Evolutionary conservation across 2,329 filamentous ascomycete species (phyloP), one percentile per base, ranked within the genome.

Genomic region (Trichoderma hamatum): DNA sequence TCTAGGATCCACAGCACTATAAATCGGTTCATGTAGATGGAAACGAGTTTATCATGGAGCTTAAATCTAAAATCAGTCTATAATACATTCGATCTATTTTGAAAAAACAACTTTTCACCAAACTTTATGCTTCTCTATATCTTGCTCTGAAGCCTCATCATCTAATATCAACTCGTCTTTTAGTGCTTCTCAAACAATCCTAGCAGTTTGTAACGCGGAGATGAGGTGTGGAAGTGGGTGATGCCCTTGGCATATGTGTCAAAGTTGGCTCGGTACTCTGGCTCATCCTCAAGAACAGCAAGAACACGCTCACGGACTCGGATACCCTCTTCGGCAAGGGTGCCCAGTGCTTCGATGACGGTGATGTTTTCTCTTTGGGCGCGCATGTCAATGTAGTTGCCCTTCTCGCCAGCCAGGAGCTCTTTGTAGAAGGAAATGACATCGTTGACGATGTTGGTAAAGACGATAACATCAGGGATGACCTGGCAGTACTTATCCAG

Each of bases 391-490:
- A 56, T 56, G 52, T 56, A 56, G 28, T 56, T 56, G 28, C 52
- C 52, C 14, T 30, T 56, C 28, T 56, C 52, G 3, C 28, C 52
- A 3, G 52, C 52, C 24, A 56, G 28, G 28, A 56, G 52, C 52
- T 56, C 52, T n/a, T 56, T 56, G 28, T 56, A 56, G 16, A 56
- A 56, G 11, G 52, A 56, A 2, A 56, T 56, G 3, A 56, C 52
- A n/a, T 56, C 52, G 52, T 56, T 56, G 52, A 56, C 52, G 6
- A 56, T 56, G 30, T 56, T 56, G 52, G 52, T 56, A n/a, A 56
- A 56, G 28, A 56, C 28, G 19, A 56, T 56, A 32, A 56, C 52
- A 32, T 56, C 52, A 56, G 52, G 52, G 13, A 56, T 56, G 28
- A 56, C 52, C n/a, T 56, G 52, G 28, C 32, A 16, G 11, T 56